Conservation (phyloP, 495 filamentous ascomycete genomes). For the Podospora fimiseda region DNA sequence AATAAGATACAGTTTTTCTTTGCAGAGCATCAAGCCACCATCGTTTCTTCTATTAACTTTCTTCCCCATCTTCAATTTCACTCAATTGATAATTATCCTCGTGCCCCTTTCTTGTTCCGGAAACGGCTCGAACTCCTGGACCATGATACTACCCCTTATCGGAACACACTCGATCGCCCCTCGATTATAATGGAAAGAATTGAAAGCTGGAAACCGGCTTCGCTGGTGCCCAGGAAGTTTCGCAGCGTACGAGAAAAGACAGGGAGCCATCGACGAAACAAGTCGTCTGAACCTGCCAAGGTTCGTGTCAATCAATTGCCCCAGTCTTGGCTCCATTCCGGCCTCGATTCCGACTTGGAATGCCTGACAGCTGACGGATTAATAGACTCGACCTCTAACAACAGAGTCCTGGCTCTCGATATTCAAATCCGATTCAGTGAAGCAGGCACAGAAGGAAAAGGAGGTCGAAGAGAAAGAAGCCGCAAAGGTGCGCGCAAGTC, state of each 20-base stretch:
- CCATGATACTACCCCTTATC: not conserved
- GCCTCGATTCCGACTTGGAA: too few relatives aligned
- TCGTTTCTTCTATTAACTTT: too few relatives aligned
- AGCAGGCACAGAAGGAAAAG: conserved; percentile 49
- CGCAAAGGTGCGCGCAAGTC: conserved; percentile 29
- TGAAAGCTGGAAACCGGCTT: conserved; percentile 13
- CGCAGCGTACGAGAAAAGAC: conserved; percentile 69
- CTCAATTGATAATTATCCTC: not conserved
- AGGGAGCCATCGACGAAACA: conserved; percentile 42
- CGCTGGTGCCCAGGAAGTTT: conserved; percentile 44
- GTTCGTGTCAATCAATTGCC: conserved; percentile 26
- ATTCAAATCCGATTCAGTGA: conserved; percentile 49
- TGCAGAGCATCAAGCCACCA: too few relatives aligned
- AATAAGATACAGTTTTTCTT: too few relatives aligned
- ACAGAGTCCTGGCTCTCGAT: conserved; percentile 45
- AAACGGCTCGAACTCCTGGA: not conserved
- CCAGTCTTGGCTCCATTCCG: conserved; percentile 2
- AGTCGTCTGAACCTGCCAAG: conserved; percentile 45
- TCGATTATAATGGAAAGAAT: conserved; percentile 20
- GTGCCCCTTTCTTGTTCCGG: not conserved
- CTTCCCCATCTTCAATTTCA: too few relatives aligned
- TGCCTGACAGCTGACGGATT: conserved; percentile 19
- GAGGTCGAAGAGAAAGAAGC: conserved; percentile 44
- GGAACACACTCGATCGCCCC: not conserved
- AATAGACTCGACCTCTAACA: conserved; percentile 32